Conservation (phyloP, 1,284 basidiomycete genomes). For the Rhodofomes roseus region DNA sequence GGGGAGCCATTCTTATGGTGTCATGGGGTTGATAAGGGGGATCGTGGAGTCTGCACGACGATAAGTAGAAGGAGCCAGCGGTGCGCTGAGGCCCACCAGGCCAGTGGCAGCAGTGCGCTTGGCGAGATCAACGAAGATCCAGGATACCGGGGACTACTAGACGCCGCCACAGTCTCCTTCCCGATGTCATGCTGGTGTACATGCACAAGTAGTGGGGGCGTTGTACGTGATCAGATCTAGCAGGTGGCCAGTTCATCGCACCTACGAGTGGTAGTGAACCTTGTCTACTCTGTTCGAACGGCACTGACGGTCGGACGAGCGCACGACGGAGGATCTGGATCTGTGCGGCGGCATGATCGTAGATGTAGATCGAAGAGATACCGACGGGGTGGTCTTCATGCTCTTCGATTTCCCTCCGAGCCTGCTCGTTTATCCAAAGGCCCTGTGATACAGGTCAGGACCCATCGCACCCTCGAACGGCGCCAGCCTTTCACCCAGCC, state of each 20-base stretch:
- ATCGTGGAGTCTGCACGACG: background rate
- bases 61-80: background rate
- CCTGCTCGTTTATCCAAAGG: slow-evolving; percentile 42
- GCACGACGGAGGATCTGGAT: no score
- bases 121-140: background rate
- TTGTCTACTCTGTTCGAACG: no score
- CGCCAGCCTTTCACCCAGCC: slow-evolving; percentile 55
- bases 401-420: background rate
- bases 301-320: background rate
- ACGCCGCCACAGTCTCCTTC: background rate
- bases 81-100: background rate
- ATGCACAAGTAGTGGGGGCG: no score
- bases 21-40: background rate
- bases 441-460: slow-evolving; percentile 57
- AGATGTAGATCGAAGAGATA: background rate
- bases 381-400: background rate
- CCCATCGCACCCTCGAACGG: slow-evolving; percentile 56
- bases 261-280: no score
- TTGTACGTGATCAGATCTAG: background rate
- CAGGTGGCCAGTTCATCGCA: no score
- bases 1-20: background rate
- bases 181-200: no score
- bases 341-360: background rate
- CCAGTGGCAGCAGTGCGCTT: background rate
- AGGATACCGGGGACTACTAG: background rate